Evolutionary conservation across 1,284 basidiomycete genomes (phyloP).

Genomic region (Cutaneotrichosporon dermatis): DNA sequence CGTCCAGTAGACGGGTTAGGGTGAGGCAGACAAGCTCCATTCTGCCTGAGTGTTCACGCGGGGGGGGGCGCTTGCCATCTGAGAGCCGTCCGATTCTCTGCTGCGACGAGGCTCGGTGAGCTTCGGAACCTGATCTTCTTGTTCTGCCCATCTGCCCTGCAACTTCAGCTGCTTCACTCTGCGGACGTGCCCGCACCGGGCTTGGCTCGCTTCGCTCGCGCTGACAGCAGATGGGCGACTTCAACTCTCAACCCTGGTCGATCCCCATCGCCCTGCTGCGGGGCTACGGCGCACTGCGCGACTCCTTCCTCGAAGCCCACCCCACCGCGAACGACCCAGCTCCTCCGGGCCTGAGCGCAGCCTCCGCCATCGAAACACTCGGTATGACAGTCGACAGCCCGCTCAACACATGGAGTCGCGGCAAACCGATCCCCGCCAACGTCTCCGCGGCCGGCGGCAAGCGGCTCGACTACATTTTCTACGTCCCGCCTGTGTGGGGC

Average conservation of each 20-base stretch:
- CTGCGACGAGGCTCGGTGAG: too few relatives aligned
- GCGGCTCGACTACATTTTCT: slow-evolving; percentile 92
- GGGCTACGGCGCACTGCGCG: slow-evolving; percentile 63
- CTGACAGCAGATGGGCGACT: slow-evolving; percentile 70
- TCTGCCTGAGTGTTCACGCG: too few relatives aligned
- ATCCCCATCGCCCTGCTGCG: slow-evolving; percentile 80
- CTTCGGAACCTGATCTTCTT: too few relatives aligned
- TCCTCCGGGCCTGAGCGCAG: slow-evolving; percentile 26
- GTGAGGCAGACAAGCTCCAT: too few relatives aligned
- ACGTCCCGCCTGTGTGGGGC: slow-evolving; percentile 50
- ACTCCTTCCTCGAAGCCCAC: slow-evolving; percentile 72
- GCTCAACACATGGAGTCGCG: slow-evolving; percentile 79
- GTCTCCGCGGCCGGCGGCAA: slow-evolving; percentile 62
- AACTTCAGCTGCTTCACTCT: too few relatives aligned
- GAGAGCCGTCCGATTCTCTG: too few relatives aligned
- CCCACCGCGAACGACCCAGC: slow-evolving; percentile 40
- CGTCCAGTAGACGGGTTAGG: too few relatives aligned
- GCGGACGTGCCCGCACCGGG: too few relatives aligned
- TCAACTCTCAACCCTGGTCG: slow-evolving; percentile 85
- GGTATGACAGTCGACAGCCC: slow-evolving; percentile 95
- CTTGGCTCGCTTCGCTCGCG: too few relatives aligned
- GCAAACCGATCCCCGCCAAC: slow-evolving; percentile 57
- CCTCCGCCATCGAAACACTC: slow-evolving; percentile 49
- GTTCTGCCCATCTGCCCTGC: too few relatives aligned
- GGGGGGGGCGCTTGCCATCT: too few relatives aligned